Evolutionary conservation across 2,329 filamentous ascomycete species (phyloP).

Genomic region (Alternaria alternata): DNA sequence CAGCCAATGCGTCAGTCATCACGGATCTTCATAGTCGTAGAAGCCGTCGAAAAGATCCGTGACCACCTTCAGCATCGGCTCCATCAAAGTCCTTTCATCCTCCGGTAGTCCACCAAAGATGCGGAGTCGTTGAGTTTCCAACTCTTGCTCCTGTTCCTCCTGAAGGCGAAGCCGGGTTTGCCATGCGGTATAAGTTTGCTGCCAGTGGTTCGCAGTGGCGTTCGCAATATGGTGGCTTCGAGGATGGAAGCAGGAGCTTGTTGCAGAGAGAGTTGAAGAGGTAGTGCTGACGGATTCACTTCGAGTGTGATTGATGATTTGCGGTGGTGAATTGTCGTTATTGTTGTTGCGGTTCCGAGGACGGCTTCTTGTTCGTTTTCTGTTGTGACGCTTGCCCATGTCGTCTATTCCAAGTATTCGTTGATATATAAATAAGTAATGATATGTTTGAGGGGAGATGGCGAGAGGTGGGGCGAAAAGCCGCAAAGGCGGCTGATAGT

Average conservation of each 20-base stretch:
- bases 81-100: constrained; percentile 54
- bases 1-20: constrained; percentile 21
- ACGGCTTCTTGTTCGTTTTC: constrained; percentile 54
- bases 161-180: constrained; percentile 44
- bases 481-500: constrained; percentile 40
- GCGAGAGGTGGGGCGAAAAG: constrained; percentile 35
- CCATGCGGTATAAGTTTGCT: constrained; percentile 50
- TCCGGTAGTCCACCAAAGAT: constrained; percentile 55
- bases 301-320: constrained; percentile 36
- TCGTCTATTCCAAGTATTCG: constrained; percentile 10
- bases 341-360: constrained; percentile 49
- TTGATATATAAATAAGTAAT: constrained; percentile 2
- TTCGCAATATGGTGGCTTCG: constrained; percentile 26
- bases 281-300: constrained; percentile 43
- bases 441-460: constrained; percentile 8
- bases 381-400: constrained; percentile 56
- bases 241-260: constrained; percentile 33
- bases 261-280: constrained; percentile 33
- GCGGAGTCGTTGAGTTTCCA: constrained; percentile 50
- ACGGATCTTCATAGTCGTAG: constrained; percentile 56
- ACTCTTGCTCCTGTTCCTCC: constrained; percentile 36
- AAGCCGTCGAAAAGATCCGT: constrained; percentile 55
- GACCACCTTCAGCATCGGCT: constrained; percentile 58
- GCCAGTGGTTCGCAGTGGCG: constrained; percentile 42
- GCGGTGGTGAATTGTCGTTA: constrained; percentile 29